Evolutionary conservation across 441 rosid genomes (phyloP), one percentile per base, ranked within the genome.

Genomic region (Hura crepitans): DNA sequence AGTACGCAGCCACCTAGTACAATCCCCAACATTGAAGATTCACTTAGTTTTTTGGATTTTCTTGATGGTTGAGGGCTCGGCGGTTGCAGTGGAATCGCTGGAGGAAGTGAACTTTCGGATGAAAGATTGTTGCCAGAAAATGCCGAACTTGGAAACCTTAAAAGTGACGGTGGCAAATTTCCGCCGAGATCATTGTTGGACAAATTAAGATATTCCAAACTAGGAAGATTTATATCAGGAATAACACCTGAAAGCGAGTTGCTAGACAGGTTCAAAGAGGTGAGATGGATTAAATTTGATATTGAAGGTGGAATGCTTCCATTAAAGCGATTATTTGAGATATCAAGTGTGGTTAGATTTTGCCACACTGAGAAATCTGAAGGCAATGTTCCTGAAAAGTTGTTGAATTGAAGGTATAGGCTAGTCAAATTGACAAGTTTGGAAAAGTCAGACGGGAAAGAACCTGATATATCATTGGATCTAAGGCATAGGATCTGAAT

Each of bases 211-310:
- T 68, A 73, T 45, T 82, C 86, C 75, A 94, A 53, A 65, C 82
- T 85, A 7, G 91, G 76, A 66, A 85, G 67, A 66, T 78, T 57
- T 51, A 88, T 72, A 68, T 86, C 86, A n/a, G 97, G 91, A 75
- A 94, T 82, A 45, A 69, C 76, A 53, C 98, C 97, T 1, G 93
- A 87, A 33, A 94, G 81, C 0, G 83, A 81, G 87, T 94, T 94
- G 62, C 86, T 72, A 18, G 91, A 88, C 10, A 93, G 82, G 64
- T 78, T 77, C 74, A 94, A 61, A 67, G 81, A 66, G n/a, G 78
- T 43, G 49, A 94, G 87, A 71, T 74, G 84, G 39, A 84, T 80
- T 74, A 89, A 77, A 39, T 79, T 84, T n/a, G 89, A 80, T 0
- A 90, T 30, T 8, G 94, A 90, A 59, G 74, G 20, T 15, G 96